Base-by-base conservation (phyloP, 768 basidiomycete species). In the Tulasnella calospora region DNA sequence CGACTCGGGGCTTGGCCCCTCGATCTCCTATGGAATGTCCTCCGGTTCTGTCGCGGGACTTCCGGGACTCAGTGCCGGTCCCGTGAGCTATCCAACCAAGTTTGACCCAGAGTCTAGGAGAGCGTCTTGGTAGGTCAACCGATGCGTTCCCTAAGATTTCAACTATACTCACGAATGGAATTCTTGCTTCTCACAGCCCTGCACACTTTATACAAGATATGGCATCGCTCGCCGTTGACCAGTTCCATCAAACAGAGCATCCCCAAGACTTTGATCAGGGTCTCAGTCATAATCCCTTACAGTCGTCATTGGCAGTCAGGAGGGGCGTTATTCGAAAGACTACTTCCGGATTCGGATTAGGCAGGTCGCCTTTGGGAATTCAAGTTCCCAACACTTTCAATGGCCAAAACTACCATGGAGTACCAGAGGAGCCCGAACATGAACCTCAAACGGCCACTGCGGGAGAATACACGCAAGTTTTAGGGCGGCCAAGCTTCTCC, bases 21-120 rank as follows among this genome's bases (percentile, higher is more conserved):
- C 77, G 19, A 71, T 78, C 71, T 78, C 77, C 2, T 78, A 78
- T 30, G 77, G 77, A 30, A 72, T 46, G 40, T n/a, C 15, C 13
- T 36, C 44, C 40, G 69, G 69, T n/a, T 44, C 46, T 27, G 36
- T 51, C 40, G 47, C 51, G 27, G 57, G 47, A 57, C 57, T 61
- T 33, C 51, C 51, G 57, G 75, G 75, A 27, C 35, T 78, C n/a
- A 57, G 77, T 13, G 40, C 77, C 27, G 41, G 33, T 46, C 69
- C 77, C 13, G 70, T 78, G 36, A 30, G 51, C 35, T 78, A 73
- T 36, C 78, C 78, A 7, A 35, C 33, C n/a, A 51, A 51, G 27
- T 79, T 79, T 46, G 44, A 79, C 21, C 78, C 78, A 23, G 78
- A 79, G 12, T 44, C 73, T 15, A 35, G 78, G 35, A n/a, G 78